These are phyloP conservation scores for Lipomyces sp. DNA, from an alignment of 805 yeast genomes.

Conservation along the genomic window DNA sequence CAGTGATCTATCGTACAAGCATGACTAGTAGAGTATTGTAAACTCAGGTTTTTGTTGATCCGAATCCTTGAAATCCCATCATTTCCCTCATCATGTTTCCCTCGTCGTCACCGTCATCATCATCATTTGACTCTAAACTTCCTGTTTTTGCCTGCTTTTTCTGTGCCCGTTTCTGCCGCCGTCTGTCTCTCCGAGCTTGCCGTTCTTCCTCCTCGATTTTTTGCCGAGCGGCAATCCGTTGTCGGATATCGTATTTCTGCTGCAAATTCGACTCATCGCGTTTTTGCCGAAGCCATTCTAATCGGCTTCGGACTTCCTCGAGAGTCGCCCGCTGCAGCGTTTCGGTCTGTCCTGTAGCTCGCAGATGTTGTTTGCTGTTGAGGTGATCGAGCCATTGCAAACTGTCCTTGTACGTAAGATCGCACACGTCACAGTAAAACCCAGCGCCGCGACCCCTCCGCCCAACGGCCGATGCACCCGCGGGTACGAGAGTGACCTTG, in stretches of 20 bases:
- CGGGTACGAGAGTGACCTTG: slow-evolving; percentile 38
- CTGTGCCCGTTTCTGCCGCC: slow-evolving; percentile 18
- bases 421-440: slow-evolving; percentile 78
- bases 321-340: slow-evolving; percentile 45
- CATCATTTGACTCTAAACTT: slow-evolving; percentile 1
- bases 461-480: slow-evolving; percentile 38
- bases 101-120: slow-evolving; percentile 9
- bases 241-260: slow-evolving; percentile 39
- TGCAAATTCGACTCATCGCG: slow-evolving; percentile 30
- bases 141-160: slow-evolving; percentile 27
- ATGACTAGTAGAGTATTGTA: neutral
- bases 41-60: slow-evolving; percentile 42
- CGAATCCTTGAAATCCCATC: slow-evolving; percentile 65
- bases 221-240: slow-evolving; percentile 44
- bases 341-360: slow-evolving; percentile 39
- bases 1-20: neutral
- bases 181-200: slow-evolving; percentile 32
- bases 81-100: slow-evolving; percentile 35
- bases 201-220: slow-evolving; percentile 42
- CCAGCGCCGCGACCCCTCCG: slow-evolving; percentile 65
- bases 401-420: slow-evolving; percentile 76
- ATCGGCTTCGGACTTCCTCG: slow-evolving; percentile 47
- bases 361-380: slow-evolving; percentile 62
- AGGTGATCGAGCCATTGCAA: slow-evolving; percentile 79
- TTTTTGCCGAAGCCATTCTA: slow-evolving; percentile 40